phyloP scores from a whole-genome alignment of 2,329 filamentous ascomycete species.

The Rhynchosporium graminicola region DNA sequence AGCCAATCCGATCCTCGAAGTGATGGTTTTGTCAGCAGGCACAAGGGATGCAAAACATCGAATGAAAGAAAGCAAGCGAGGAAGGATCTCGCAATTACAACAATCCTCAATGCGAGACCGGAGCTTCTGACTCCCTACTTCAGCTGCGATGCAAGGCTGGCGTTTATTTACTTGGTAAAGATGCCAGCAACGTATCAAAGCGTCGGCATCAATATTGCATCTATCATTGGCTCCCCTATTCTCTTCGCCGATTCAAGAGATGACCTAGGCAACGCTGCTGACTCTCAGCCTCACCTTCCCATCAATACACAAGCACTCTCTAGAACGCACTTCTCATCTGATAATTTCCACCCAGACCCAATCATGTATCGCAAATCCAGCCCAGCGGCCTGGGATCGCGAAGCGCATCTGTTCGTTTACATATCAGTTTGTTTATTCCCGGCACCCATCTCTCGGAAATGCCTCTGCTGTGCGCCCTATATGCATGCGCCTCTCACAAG shows the following conservation, averaged over 20 bases:
- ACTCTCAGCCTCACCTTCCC: background rate
- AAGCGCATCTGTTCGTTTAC: background rate
- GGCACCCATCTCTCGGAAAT: slow-evolving; percentile 5
- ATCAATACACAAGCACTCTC: background rate
- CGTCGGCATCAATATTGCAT: background rate
- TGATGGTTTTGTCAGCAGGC: background rate
- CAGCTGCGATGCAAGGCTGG: background rate
- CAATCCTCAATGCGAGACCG: slow-evolving; percentile 4
- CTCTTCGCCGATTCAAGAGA: slow-evolving; percentile 6
- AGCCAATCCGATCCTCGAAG: background rate
- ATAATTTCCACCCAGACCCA: background rate
- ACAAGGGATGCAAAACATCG: background rate
- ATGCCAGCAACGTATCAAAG: background rate
- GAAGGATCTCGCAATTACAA: slow-evolving; percentile 3
- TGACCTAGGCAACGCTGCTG: background rate
- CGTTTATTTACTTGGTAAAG: background rate
- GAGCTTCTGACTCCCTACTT: background rate
- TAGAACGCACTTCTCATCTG: slow-evolving; percentile 1
- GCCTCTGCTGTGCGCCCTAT: background rate
- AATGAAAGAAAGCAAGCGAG: slow-evolving; percentile 2
- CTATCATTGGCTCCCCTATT: slow-evolving; percentile 1
- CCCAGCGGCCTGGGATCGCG: background rate
- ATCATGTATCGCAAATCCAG: slow-evolving; percentile 8
- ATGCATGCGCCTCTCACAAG: background rate
- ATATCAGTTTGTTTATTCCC: background rate